A percentile compares a stretch with the other conserved stretches of the same genome.
These are phyloP conservation scores for Petasospora fabianii DNA, from an alignment of 1,139 yeast genomes.

Conservation along the genomic window DNA sequence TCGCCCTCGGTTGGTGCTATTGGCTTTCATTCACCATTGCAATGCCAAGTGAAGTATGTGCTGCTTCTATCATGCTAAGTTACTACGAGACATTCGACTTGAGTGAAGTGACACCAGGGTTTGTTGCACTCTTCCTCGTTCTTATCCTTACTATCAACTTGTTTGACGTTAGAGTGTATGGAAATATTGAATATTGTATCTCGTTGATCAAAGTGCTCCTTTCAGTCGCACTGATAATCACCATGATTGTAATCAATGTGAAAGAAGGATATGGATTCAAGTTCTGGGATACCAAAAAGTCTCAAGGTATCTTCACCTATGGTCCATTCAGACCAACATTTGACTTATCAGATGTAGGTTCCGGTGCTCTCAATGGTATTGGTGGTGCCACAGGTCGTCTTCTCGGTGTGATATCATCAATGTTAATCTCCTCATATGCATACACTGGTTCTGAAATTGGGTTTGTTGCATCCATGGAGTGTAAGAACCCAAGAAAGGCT, in stretches of 20 bases:
- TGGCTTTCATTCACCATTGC: conserved; percentile 74
- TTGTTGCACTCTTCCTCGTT: conserved; percentile 59
- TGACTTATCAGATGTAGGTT: conserved; percentile 53
- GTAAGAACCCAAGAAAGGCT: conserved; percentile 74
- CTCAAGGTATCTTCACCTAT: conserved; percentile 49
- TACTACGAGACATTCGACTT: conserved; percentile 55
- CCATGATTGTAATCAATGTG: conserved; percentile 61
- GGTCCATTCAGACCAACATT: conserved; percentile 74
- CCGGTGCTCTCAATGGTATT: conserved; percentile 43
- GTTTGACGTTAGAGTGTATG: conserved; percentile 67
- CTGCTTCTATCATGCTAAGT: conserved; percentile 70
- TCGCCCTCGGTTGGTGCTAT: conserved; percentile 75
- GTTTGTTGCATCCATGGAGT: conserved; percentile 83
- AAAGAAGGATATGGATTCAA: conserved; percentile 58
- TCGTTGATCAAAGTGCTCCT: conserved; percentile 58
- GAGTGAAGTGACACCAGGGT: conserved; percentile 56
- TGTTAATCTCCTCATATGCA: conserved; percentile 64
- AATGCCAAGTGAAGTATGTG: conserved; percentile 76
- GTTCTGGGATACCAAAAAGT: conserved; percentile 57
- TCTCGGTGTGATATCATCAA: conserved; percentile 59
- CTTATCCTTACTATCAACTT: conserved; percentile 48
- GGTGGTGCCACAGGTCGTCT: conserved; percentile 65
- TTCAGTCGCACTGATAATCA: conserved; percentile 52
- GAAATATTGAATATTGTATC: conserved; percentile 67
- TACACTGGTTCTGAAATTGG: conserved; percentile 82